Conservation (phyloP, 106 monocot species). For the Dioscorea zingiberensis region DNA sequence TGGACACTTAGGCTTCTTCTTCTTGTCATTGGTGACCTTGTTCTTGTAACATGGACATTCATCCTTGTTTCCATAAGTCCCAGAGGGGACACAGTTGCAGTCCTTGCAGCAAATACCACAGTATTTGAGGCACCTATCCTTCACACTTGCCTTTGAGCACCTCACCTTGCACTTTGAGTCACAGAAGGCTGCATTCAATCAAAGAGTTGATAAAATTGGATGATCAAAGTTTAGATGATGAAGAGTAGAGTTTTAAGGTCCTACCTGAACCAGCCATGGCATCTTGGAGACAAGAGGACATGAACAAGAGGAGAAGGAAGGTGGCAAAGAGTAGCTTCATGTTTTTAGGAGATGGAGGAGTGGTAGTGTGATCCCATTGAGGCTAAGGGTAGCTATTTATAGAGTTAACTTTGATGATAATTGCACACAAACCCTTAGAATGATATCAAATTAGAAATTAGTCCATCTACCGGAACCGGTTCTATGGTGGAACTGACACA, state of each 20-base stretch:
- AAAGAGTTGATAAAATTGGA: too few relatives aligned
- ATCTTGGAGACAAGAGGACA: not conserved
- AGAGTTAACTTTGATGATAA: not conserved
- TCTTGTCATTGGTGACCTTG: slow-evolving; percentile 22
- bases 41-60: slow-evolving; percentile 49
- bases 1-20: slow-evolving; percentile 34
- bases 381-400: not conserved
- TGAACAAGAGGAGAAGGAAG: slow-evolving; percentile 10
- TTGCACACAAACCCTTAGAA: too few relatives aligned
- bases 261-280: not conserved
- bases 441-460: too few relatives aligned
- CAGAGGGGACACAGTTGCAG: slow-evolving; percentile 39
- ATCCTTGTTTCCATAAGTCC: slow-evolving; percentile 39
- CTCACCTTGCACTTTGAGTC: slow-evolving; percentile 25
- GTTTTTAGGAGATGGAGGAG: too few relatives aligned
- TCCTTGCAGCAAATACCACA: slow-evolving; percentile 32
- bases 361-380: not conserved
- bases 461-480: too few relatives aligned
- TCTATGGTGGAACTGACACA: too few relatives aligned
- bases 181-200: slow-evolving; percentile 19
- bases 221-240: too few relatives aligned
- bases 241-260: not conserved
- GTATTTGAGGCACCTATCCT: slow-evolving; percentile 22
- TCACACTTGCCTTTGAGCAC: slow-evolving; percentile 22
- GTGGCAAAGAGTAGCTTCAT: slow-evolving; percentile 18